phyloP scores from a whole-genome alignment of 169 alveolate species.

The Plasmodium coatneyi region DNA sequence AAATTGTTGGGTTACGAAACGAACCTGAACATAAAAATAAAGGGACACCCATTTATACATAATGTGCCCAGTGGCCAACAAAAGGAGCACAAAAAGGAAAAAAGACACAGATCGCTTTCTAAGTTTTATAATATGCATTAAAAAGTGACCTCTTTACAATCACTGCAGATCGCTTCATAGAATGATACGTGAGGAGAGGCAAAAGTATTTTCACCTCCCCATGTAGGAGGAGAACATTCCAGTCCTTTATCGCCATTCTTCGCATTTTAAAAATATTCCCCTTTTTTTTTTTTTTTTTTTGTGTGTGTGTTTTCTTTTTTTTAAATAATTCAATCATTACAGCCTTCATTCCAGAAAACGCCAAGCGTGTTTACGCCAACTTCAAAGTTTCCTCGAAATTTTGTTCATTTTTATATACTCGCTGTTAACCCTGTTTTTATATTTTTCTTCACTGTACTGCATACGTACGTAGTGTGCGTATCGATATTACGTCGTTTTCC shows the following conservation, averaged over 20 bases:
- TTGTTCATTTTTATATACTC: neutral
- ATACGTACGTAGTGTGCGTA: neutral
- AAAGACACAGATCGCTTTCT: constrained; percentile 74
- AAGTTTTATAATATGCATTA: constrained; percentile 72
- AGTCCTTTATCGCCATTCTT: neutral
- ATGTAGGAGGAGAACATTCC: neutral
- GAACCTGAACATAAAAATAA: constrained; percentile 61
- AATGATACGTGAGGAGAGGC: neutral
- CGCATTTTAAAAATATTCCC: neutral
- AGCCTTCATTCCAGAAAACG: neutral
- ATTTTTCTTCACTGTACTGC: neutral
- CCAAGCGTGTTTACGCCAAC: neutral
- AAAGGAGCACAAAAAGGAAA: constrained; percentile 43
- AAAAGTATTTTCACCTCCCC: neutral
- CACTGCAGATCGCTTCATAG: neutral
- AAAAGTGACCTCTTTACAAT: neutral
- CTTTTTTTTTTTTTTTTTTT: neutral
- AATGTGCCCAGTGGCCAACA: constrained; percentile 14
- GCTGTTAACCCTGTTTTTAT: neutral
- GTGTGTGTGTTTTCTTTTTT: neutral
- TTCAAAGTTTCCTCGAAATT: neutral
- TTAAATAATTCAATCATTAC: neutral
- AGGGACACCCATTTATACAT: constrained; percentile 63
- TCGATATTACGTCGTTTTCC: neutral
- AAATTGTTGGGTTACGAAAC: constrained; percentile 71